These are phyloP conservation scores for Ophiognomonia clavigignenti-juglandacearum DNA, from an alignment of 2,329 filamentous ascomycete genomes.

Conservation along the genomic window DNA sequence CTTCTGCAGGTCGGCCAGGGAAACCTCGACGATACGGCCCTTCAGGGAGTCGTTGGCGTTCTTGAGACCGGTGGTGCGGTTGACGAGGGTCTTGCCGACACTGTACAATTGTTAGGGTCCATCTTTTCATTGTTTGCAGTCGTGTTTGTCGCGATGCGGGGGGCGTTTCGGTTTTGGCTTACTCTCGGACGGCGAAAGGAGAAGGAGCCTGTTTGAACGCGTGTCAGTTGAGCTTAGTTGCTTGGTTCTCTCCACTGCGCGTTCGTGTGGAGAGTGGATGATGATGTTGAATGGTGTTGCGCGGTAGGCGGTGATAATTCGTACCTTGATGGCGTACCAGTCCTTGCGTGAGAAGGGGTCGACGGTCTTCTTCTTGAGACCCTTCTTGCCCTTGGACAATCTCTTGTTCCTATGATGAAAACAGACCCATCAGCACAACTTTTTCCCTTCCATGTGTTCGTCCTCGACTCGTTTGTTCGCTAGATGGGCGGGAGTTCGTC, in stretches of 20 bases:
- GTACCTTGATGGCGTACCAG: constrained; percentile 95
- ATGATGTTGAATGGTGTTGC: too few relatives aligned
- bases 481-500: not conserved
- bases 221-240: constrained; percentile 21
- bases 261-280: not conserved
- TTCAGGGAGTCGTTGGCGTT: constrained; percentile 99
- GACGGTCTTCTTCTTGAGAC: constrained; percentile 98
- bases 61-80: constrained; percentile 99
- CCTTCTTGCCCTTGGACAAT: constrained; percentile 99
- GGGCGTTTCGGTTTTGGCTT: constrained; percentile 41
- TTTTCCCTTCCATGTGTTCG: not conserved
- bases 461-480: not conserved
- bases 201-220: constrained; percentile 66
- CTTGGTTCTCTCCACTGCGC: not conserved
- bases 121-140: not conserved
- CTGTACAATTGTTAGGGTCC: constrained; percentile 43
- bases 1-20: constrained; percentile 97
- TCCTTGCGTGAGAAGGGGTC: constrained; percentile 99
- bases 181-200: constrained; percentile 96
- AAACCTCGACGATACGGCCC: constrained; percentile 98
- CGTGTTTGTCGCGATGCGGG: constrained; percentile 7
- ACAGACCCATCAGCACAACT: constrained; percentile 21
- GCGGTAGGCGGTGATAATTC: too few relatives aligned
- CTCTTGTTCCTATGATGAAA: constrained; percentile 81
- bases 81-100: constrained; percentile 99